phyloP scores from a whole-genome alignment of 2,329 filamentous ascomycete genomes.

The Arthrobotrys musiformis region DNA sequence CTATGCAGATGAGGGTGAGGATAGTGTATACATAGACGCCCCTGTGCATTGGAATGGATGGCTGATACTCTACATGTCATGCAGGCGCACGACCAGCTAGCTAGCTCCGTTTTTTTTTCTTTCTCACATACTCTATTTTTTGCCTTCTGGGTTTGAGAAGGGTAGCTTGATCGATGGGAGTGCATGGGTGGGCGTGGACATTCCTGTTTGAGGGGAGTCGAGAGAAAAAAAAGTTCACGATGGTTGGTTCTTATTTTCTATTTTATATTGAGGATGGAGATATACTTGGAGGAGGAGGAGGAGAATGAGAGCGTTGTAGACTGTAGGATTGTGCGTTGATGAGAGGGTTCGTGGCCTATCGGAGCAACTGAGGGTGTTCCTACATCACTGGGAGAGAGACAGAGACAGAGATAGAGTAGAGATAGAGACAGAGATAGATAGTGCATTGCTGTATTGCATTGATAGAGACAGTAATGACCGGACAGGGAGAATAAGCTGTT shows the following conservation, averaged over 20 bases:
- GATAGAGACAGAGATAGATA: background rate
- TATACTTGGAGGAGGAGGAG: background rate
- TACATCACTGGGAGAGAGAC: background rate
- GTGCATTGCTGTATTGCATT: background rate
- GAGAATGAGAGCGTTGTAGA: background rate
- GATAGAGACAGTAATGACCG: background rate
- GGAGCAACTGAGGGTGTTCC: background rate
- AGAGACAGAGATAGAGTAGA: background rate
- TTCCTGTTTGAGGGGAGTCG: constrained; percentile 39
- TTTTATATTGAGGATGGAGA: background rate
- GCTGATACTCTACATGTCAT: constrained; percentile 29
- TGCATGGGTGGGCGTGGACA: constrained; percentile 28
- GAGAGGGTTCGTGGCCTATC: background rate
- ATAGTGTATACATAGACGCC: background rate
- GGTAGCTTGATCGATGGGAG: background rate
- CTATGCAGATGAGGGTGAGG: no score
- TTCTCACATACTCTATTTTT: background rate
- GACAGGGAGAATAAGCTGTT: constrained; percentile 14
- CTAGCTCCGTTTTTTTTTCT: constrained; percentile 2
- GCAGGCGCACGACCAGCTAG: constrained; percentile 52
- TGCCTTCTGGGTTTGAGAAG: background rate
- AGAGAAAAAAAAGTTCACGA: background rate
- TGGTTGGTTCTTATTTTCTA: background rate
- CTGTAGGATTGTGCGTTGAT: constrained; percentile 7
- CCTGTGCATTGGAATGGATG: background rate